Conservation (phyloP, 2,329 filamentous ascomycete species). For the Pseudogymnoascus sp. region DNA sequence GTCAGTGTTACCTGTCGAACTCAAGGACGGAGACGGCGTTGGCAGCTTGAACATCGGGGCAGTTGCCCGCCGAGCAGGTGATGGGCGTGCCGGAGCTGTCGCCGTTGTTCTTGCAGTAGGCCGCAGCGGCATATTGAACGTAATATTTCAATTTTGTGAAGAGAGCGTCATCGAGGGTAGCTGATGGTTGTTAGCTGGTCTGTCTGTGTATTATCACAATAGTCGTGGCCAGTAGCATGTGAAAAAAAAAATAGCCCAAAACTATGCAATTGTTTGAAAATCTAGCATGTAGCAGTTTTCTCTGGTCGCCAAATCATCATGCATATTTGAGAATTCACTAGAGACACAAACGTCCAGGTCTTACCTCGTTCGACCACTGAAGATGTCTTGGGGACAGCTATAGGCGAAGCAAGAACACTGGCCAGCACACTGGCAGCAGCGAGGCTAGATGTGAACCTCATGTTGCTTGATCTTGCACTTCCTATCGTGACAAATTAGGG, state of each 20-base stretch:
- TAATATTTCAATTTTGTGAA: conserved; percentile 17
- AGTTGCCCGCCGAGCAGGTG: conserved; percentile 17
- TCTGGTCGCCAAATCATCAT: not conserved
- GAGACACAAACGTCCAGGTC: not conserved
- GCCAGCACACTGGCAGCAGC: not conserved
- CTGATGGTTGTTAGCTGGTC: conserved; percentile 8
- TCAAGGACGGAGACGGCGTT: conserved; percentile 15
- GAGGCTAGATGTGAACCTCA: not conserved
- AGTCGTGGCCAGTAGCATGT: not conserved
- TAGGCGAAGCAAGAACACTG: not conserved
- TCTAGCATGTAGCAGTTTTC: not conserved
- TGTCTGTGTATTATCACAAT: not conserved
- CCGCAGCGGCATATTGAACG: conserved; percentile 19
- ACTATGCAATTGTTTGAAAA: not conserved
- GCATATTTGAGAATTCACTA: not conserved
- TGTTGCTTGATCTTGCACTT: not conserved
- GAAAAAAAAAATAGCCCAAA: not conserved
- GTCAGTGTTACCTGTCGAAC: conserved; percentile 13
- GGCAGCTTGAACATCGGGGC: conserved; percentile 15
- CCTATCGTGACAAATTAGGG: not conserved
- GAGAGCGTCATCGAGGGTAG: conserved; percentile 17
- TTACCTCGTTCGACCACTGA: not conserved
- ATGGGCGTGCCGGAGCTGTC: conserved; percentile 15
- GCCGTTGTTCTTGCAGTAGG: conserved; percentile 20
- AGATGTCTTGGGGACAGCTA: not conserved